A percentile compares a stretch with the other conserved stretches of the same genome.
phyloP scores from a whole-genome alignment of 2,329 filamentous ascomycete species.

The Hypoxylon sp. region DNA sequence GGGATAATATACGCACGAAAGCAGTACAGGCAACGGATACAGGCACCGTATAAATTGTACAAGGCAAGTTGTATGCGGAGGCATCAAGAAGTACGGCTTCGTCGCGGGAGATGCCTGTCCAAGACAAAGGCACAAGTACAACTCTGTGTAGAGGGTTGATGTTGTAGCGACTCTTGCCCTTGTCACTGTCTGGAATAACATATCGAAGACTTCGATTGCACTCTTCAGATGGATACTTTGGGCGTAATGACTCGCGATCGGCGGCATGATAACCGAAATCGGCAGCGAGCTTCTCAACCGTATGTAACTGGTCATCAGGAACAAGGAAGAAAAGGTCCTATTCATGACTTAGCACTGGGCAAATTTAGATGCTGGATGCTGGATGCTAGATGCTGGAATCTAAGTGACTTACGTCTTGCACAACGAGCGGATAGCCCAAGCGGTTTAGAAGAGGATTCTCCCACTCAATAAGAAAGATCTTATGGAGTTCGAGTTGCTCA shows the following conservation, averaged over 20 bases:
- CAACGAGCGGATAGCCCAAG: slow-evolving; percentile 11
- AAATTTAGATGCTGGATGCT: slow-evolving; percentile 13
- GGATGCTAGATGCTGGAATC: no score
- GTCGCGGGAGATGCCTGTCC: slow-evolving; percentile 9
- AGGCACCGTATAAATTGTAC: slow-evolving; percentile 15
- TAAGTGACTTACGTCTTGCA: slow-evolving; percentile 5
- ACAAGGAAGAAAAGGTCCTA: slow-evolving; percentile 23
- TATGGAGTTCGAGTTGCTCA: slow-evolving; percentile 14
- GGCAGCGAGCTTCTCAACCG: slow-evolving; percentile 9
- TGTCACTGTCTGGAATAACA: neutral
- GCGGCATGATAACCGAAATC: slow-evolving; percentile 12
- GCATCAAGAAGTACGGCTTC: slow-evolving; percentile 3
- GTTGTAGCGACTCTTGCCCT: neutral
- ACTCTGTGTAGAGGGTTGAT: neutral
- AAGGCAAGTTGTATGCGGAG: slow-evolving; percentile 13
- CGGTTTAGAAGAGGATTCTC: slow-evolving; percentile 14
- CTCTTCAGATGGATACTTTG: slow-evolving; percentile 12
- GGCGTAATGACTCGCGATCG: slow-evolving; percentile 12
- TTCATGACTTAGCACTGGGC: neutral
- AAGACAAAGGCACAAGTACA: slow-evolving; percentile 20
- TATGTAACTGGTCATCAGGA: slow-evolving; percentile 18
- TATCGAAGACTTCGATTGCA: slow-evolving; percentile 12
- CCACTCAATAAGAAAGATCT: slow-evolving; percentile 24
- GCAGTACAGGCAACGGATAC: slow-evolving; percentile 18
- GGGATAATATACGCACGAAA: slow-evolving; percentile 16